Evolutionary conservation across 2,329 filamentous ascomycete genomes (phyloP).

Genomic region (Xylariales sp.): DNA sequence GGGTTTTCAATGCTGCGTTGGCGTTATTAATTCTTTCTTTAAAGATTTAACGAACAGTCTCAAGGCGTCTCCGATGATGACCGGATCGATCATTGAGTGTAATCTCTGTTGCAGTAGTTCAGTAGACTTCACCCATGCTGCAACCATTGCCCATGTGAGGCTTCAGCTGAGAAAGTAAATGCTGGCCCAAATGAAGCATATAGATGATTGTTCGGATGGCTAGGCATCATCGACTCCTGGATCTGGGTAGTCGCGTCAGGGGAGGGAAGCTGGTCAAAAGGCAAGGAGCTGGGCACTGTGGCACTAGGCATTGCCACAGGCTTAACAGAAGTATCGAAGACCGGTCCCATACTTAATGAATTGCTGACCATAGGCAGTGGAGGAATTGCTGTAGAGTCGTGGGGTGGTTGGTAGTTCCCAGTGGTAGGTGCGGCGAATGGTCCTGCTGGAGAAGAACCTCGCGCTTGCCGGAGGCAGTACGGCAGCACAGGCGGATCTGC

Average conservation of each 20-base stretch:
- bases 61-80: neutral
- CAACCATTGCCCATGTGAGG: neutral
- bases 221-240: neutral
- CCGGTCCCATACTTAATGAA: neutral
- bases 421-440: conserved; percentile 4
- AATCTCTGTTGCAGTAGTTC: neutral
- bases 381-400: neutral
- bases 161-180: neutral
- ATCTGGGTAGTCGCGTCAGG: neutral
- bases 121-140: conserved; percentile 1
- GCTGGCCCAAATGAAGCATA: neutral
- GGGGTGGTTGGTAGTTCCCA: neutral
- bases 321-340: conserved; percentile 2
- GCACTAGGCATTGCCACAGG: neutral
- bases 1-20: too few relatives aligned
- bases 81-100: neutral
- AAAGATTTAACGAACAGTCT: too few relatives aligned
- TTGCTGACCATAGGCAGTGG: neutral
- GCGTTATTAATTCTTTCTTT: neutral
- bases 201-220: neutral
- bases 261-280: neutral
- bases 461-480: conserved; percentile 8
- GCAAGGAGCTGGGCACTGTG: neutral
- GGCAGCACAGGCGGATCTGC: conserved; percentile 6
- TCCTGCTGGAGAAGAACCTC: conserved; percentile 2